Percentiles rank a stretch among this genome's conserved stretches.
Evolutionary conservation across 2,329 filamentous ascomycete genomes (phyloP).

Genomic region (Colletotrichum horii): DNA sequence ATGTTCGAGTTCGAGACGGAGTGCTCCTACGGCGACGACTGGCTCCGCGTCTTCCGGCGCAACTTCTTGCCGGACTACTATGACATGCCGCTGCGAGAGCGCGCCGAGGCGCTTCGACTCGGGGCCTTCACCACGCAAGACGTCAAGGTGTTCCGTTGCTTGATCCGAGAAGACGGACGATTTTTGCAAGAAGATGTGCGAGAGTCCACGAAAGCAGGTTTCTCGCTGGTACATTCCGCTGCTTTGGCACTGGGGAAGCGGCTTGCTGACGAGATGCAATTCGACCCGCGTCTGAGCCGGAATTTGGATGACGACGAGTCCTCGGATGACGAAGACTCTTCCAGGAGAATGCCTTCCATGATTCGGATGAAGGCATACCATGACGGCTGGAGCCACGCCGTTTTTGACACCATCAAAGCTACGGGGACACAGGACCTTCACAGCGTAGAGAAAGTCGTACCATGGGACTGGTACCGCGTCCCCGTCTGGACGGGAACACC

Average conservation of each 20-base stretch:
- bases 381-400: too few species aligned
- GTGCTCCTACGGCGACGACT: background rate
- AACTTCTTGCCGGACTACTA: background rate
- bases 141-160: background rate
- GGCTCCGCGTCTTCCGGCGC: background rate
- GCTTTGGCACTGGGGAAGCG: background rate
- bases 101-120: background rate
- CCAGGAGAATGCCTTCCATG: too few species aligned
- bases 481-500: too few species aligned
- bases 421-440: too few species aligned
- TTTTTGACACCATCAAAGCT: too few species aligned
- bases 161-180: fast-evolving
- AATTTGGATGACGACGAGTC: background rate
- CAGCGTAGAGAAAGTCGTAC: fast-evolving
- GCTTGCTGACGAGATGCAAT: background rate
- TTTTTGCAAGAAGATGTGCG: background rate
- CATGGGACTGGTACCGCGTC: too few species aligned
- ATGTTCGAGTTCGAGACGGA: background rate
- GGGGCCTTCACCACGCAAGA: background rate
- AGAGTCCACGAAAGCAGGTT: background rate
- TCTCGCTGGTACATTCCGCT: background rate
- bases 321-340: background rate
- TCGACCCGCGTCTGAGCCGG: background rate
- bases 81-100: background rate
- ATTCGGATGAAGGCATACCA: too few species aligned